A percentile compares a stretch with the other conserved stretches of the same genome.
phyloP scores from a whole-genome alignment of 176 grass and related monocot species.

The Carex parvula region DNA sequence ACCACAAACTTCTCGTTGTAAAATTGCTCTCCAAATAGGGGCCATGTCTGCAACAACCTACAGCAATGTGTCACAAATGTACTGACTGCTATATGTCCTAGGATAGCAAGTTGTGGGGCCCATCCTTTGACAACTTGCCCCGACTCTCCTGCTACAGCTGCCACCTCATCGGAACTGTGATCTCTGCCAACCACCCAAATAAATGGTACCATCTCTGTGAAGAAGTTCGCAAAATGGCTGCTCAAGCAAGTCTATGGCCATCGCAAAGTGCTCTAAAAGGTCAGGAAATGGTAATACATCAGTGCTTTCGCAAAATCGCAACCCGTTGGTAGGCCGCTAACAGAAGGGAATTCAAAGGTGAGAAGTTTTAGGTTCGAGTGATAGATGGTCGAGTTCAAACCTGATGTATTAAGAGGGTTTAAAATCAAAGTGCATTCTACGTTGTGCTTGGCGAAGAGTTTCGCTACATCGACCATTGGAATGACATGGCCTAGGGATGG shows the following conservation, averaged over 20 bases:
- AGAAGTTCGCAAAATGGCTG: conserved; percentile 39
- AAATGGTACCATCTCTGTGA: conserved; percentile 21
- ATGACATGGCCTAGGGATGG: conserved; percentile 56
- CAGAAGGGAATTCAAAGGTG: conserved; percentile 30
- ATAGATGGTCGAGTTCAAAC: conserved; percentile 33
- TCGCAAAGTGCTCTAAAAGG: conserved; percentile 38
- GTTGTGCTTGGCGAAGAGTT: conserved; percentile 47
- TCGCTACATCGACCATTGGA: conserved; percentile 57
- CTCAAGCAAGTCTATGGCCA: conserved; percentile 50
- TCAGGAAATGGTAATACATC: conserved; percentile 46
- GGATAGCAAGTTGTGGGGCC: conserved; percentile 58
- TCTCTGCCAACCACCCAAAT: conserved; percentile 53
- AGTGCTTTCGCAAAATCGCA: conserved; percentile 50
- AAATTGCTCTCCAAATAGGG: conserved; percentile 58
- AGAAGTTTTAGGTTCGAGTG: conserved; percentile 27
- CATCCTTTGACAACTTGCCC: conserved; percentile 51
- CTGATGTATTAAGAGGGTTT: conserved; percentile 31
- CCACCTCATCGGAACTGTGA: conserved; percentile 11
- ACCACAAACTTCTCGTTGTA: conserved; percentile 68
- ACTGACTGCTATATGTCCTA: conserved; percentile 41
- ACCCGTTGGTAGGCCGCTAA: conserved; percentile 31
- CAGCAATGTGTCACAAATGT: conserved; percentile 70
- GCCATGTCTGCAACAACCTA: conserved; percentile 48
- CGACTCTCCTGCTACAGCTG: background rate
- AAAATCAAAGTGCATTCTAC: conserved; percentile 40